Base-by-base conservation (phyloP, 257 asterid species). In the Ehretia macrophylla region DNA sequence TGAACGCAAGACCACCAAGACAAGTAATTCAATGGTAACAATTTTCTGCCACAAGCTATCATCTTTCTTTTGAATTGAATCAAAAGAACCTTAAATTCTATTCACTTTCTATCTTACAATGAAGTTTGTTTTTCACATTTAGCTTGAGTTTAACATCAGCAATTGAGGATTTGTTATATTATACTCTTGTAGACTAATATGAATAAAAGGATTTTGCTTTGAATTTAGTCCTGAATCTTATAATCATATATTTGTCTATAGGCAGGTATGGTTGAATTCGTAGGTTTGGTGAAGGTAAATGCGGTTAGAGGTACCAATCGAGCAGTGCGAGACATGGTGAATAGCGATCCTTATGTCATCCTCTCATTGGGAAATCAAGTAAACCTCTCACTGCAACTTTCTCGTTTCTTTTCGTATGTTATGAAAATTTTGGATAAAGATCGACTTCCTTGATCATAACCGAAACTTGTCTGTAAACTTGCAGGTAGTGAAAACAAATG, bases 221-320 rank as follows among this genome's bases (percentile, higher is more conserved):
- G 4, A 14, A 47, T 47, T 20, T 4, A 20, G 8, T n/a, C 19
- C 51, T 47, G 51, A 47, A 47, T 11, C 21, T n/a, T 16, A 8
- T 1, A n/a, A 47, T 47, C 21, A 4, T 58, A 64, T 59, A n/a
- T 53, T 70, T 47, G 56, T 63, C 72, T 76, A 60, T 68, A 87
- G 96, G 95, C 90, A 71, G 96, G 98, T 67, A 90, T 90, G 98
- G 84, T 90, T 58, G 98, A 90, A 74, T 90, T 90, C 51, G 83
- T 90, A 44, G 98, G 98, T 66, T 62, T 87, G 73, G 80, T 90
- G 35, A 87, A 82, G 65, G 95, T 90, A 44, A 90, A 81, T 59
- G 82, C 87, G 54, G 85, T 90, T 55, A 75, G 79, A 77, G 96
- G 98, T 62, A 90, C 94, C 27, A 86, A 90, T 65, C 79, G 87